Percentiles rank a stretch among this genome's conserved stretches.
Conservation (phyloP, 495 filamentous ascomycete genomes). For the Tuber aestivum region DNA sequence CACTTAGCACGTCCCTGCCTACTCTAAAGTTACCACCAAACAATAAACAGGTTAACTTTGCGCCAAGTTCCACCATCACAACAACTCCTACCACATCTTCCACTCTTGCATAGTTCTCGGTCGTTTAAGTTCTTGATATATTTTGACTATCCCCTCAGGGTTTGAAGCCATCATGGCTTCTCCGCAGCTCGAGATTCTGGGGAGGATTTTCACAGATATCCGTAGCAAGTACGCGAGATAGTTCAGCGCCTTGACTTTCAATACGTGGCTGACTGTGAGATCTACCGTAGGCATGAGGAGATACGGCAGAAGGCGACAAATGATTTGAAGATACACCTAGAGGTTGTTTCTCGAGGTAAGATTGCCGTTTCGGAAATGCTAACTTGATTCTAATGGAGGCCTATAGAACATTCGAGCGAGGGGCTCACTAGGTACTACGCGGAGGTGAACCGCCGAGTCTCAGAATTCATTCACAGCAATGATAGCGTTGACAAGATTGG, state of each 20-base stretch:
- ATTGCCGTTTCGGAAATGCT: neutral
- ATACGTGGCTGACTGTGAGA: constrained; percentile 11
- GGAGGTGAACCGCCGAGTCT: constrained; percentile 59
- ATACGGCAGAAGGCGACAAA: constrained; percentile 43
- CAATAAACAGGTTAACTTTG: neutral
- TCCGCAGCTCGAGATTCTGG: constrained; percentile 32
- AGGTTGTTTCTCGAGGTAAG: constrained; percentile 39
- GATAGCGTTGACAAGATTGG: constrained; percentile 84
- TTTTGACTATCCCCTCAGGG: neutral
- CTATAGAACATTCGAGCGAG: constrained; percentile 57
- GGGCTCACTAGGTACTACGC: constrained; percentile 61
- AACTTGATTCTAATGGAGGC: constrained; percentile 12
- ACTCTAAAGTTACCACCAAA: neutral
- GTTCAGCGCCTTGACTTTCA: neutral
- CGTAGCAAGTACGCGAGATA: constrained; percentile 40
- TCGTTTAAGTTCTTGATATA: neutral
- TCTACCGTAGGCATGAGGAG: constrained; percentile 42
- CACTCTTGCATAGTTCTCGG: neutral
- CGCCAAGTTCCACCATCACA: neutral
- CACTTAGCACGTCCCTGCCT: neutral
- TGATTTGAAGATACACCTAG: constrained; percentile 40
- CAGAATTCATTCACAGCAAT: constrained; percentile 67
- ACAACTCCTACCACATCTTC: neutral
- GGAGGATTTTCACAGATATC: constrained; percentile 41
- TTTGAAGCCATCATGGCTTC: constrained; percentile 34